Evolutionary conservation across 371 early-diverging fungal genomes (phyloP).

Genomic region (Fennellomyces sp.): DNA sequence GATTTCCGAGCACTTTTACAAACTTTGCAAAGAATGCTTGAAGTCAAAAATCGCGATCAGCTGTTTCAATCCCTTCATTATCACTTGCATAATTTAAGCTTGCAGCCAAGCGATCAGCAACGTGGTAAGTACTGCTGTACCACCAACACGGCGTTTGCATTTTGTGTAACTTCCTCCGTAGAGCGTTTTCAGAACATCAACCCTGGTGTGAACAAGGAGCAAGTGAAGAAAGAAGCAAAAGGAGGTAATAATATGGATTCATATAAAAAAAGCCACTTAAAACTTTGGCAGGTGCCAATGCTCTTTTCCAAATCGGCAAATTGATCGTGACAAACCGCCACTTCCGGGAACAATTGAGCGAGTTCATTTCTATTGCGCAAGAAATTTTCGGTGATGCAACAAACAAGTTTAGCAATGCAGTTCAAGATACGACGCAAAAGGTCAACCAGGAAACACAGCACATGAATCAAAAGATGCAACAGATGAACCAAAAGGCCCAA

Average conservation of each 20-base stretch:
- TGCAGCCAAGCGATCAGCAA: slow-evolving; percentile 19
- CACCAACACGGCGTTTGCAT: no score
- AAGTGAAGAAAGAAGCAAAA: slow-evolving; percentile 27
- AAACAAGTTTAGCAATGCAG: slow-evolving; percentile 29
- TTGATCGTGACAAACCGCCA: slow-evolving; percentile 54
- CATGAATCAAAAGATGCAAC: slow-evolving; percentile 3
- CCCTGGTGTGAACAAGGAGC: neutral
- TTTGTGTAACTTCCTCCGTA: neutral
- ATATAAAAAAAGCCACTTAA: neutral
- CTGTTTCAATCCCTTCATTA: slow-evolving; percentile 63
- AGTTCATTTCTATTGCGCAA: slow-evolving; percentile 51
- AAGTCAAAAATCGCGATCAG: slow-evolving; percentile 61
- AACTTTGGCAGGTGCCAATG: slow-evolving; percentile 28
- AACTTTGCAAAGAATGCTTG: slow-evolving; percentile 44
- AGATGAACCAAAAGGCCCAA: slow-evolving; percentile 1
- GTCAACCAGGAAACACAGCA: slow-evolving; percentile 6
- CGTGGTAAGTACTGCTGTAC: slow-evolving; percentile 33
- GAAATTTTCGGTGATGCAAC: slow-evolving; percentile 50
- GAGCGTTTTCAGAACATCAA: slow-evolving; percentile 4
- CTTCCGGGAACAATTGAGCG: slow-evolving; percentile 53
- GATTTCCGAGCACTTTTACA: slow-evolving; percentile 49
- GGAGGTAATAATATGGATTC: slow-evolving; percentile 28
- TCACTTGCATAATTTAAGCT: slow-evolving; percentile 32
- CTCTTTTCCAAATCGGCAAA: slow-evolving; percentile 42
- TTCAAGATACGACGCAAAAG: slow-evolving; percentile 23